Percentiles rank a stretch among this genome's conserved stretches.
Evolutionary conservation across 2,329 filamentous ascomycete genomes (phyloP).

Genomic region (Xylariaceae sp.): DNA sequence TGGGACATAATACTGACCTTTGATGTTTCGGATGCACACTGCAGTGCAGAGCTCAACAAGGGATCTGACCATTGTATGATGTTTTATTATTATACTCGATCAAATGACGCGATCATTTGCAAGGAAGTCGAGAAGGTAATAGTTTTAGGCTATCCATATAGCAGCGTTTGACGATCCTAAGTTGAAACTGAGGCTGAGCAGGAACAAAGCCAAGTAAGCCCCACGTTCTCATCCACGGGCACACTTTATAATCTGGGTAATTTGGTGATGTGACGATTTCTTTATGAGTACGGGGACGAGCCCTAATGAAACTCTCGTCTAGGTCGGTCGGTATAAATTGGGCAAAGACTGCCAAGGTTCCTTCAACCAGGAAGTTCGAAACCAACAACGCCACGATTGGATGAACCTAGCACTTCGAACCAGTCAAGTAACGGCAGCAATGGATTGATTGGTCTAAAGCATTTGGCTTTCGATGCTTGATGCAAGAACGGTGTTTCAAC

Average conservation of each 20-base stretch:
- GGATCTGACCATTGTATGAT: conserved; percentile 47
- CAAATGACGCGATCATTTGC: too few species aligned
- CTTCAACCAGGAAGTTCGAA: conserved; percentile 33
- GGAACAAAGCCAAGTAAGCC: too few species aligned
- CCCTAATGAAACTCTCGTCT: background rate
- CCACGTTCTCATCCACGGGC: too few species aligned
- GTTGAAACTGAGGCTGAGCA: too few species aligned
- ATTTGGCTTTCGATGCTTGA: conserved; percentile 13
- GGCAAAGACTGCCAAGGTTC: background rate
- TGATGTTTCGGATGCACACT: conserved; percentile 60
- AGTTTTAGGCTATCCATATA: too few species aligned
- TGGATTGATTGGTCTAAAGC: background rate
- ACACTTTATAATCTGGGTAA: too few species aligned
- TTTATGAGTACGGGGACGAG: too few species aligned
- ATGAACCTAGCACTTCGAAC: background rate
- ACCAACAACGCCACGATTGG: conserved; percentile 2
- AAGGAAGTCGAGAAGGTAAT: too few species aligned
- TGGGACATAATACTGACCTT: conserved; percentile 34
- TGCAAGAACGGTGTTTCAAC: conserved; percentile 20
- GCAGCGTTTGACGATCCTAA: too few species aligned
- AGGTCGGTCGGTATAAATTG: background rate
- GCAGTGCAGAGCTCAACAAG: conserved; percentile 58
- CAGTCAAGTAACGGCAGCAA: background rate
- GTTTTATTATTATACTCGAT: background rate
- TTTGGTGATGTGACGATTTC: too few species aligned